Evolutionary conservation across 2,329 filamentous ascomycete genomes (phyloP), one percentile per base, ranked within the genome.

Genomic region (Hymenoscyphus fraxineus): DNA sequence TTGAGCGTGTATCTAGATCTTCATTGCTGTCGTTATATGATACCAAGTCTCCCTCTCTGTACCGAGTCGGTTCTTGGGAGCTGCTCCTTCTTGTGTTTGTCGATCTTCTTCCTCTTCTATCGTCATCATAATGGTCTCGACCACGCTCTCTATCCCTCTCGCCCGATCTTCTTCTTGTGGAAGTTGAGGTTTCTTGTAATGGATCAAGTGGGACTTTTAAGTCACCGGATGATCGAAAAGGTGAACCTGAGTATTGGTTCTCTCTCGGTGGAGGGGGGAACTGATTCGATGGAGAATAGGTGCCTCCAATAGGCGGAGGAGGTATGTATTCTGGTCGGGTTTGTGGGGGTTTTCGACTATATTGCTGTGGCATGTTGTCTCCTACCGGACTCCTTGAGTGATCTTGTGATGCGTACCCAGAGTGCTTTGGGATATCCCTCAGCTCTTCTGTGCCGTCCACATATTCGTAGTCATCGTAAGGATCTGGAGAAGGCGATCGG

Each of bases 321-420:
- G 63, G 62, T 9, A 61, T 61, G 35, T 65, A 65, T 62, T 62
- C 55, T 13, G 59, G 38, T 60, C 62, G 27, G 7, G 38, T 27
- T 10, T 58, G 58, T 32, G 62, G 58, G 19, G 58, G 47, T 47
- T 32, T 22, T 38, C 35, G 16, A 64, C 62, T 64, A 38, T 64
- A 64, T 22, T 60, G 62, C 9, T 40, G 47, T 15, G 62, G 58
- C 38, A 60, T 35, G 15, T n/a, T 44, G 13, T 60, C 16, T 62
- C 51, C 54, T 2, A 31, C 27, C 15, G 61, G 55, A 35, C 16
- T 31, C 12, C 13, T 54, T 5, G 39, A 16, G n/a, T 16, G 22
- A 6, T 40, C 41, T 38, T 6, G 12, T 31, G 16, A 7, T n/a
- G 5, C 47, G 9, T 41, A n/a, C 9, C 62, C 62, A 3, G 62